Base-by-base conservation (phyloP, 805 yeast species). In the Komagataella ulmi region DNA sequence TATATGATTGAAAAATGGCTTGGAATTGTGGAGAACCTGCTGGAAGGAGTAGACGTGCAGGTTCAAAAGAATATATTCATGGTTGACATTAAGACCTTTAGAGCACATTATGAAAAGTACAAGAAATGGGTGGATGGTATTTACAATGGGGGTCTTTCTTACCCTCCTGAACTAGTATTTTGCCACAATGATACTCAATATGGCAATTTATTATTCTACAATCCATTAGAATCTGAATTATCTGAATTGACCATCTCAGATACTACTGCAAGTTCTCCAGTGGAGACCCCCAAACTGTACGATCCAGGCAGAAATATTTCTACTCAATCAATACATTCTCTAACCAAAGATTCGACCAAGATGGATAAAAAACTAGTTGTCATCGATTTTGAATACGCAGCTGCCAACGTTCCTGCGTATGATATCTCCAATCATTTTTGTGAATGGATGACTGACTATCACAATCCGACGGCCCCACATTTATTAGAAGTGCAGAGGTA, bases 161-260 rank as follows among this genome's bases (percentile, higher is more conserved):
- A 80, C 44, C 66, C 71, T 49, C 69, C 72, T 12, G 71, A 74
- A 51, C 71, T 86, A 54, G 88, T 79, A 12, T 93, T 93, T 62
- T 88, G 97, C 59, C 99, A 93, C 67, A 93, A 93, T 62, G 99
- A 91, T 66, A 85, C 98, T 0, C 99, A 93, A 65, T 91, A 93
- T 64, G 99, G 99, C 40, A 93, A 93, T 62, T 73, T 93, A 55
- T 71, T 93, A 52, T 78, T 91, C 48, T 68, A 67, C 56, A 62
- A 60, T 49, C 54, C 54, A 23, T 23, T 50, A 19, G 52, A 50
- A 5, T 18, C 21, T 44, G 52, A 50, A 44, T 45, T 50, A 24
- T 24, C 19, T 6, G 40, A 45, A 6, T 47, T 50, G 49, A 24
- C 24, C 49, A 45, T 36, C 7, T n/a, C 21, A 10, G 47, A 45